Conservation (phyloP, 768 basidiomycete species). For the Trametopsis cervina region DNA sequence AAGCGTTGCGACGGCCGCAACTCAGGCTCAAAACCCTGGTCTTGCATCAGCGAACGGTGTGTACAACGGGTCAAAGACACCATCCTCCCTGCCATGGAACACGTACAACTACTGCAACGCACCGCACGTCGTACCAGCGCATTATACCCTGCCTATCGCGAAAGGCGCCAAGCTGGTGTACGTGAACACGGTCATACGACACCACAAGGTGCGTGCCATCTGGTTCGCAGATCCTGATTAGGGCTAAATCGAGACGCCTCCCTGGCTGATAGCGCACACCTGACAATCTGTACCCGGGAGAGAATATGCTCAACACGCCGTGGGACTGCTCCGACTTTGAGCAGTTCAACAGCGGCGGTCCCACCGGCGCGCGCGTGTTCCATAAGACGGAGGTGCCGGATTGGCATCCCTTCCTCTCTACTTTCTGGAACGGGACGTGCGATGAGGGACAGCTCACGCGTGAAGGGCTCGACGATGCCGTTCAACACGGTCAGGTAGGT, state of each 20-base stretch:
- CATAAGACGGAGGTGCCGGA: slow-evolving; percentile 33
- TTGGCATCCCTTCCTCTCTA: slow-evolving; percentile 36
- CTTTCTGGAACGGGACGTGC: slow-evolving; percentile 43
- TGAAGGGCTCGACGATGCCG: slow-evolving; percentile 36
- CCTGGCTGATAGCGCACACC: slow-evolving; percentile 44
- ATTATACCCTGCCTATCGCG: slow-evolving; percentile 29
- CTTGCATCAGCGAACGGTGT: slow-evolving; percentile 26
- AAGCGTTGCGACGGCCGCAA: not conserved
- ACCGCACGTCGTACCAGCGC: slow-evolving; percentile 34
- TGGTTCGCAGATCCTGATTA: not conserved
- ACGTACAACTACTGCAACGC: slow-evolving; percentile 52
- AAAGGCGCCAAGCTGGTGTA: slow-evolving; percentile 31
- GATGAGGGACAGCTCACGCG: slow-evolving; percentile 40
- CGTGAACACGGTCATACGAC: slow-evolving; percentile 36
- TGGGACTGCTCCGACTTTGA: slow-evolving; percentile 36
- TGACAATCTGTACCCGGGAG: slow-evolving; percentile 40
- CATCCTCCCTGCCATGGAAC: slow-evolving; percentile 35
- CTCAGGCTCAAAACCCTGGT: not conserved
- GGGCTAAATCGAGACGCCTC: too few species aligned
- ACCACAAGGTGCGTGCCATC: slow-evolving; percentile 35
- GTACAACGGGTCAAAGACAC: slow-evolving; percentile 39
- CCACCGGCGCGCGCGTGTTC: slow-evolving; percentile 29
- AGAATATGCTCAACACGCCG: slow-evolving; percentile 32
- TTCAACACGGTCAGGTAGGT: slow-evolving; percentile 35
- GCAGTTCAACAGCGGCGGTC: slow-evolving; percentile 32